Evolutionary conservation across 352 stramenopile genomes (phyloP).

Genomic region (Phytophthora brassicae): DNA sequence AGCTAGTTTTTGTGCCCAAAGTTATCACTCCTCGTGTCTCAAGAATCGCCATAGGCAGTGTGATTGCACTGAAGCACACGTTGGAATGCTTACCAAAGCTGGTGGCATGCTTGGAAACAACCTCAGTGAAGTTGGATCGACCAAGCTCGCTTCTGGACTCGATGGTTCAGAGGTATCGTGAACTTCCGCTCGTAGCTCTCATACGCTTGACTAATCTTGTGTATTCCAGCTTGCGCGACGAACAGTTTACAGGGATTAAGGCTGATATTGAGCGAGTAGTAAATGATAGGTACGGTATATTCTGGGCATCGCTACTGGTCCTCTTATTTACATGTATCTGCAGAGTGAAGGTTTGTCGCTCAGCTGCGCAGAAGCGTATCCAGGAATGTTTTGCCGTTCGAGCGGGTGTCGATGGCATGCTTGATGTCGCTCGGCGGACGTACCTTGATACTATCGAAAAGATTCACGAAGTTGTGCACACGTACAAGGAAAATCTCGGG

Average conservation of each 20-base stretch:
- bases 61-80: conserved; percentile 86
- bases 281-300: conserved; percentile 61
- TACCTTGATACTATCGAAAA: conserved; percentile 86
- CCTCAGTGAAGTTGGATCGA: conserved; percentile 29
- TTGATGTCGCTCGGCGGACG: conserved; percentile 77
- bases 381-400: conserved; percentile 84
- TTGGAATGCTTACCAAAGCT: conserved; percentile 68
- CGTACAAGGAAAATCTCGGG: conserved; percentile 70
- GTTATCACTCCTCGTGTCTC: conserved; percentile 70
- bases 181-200: background rate
- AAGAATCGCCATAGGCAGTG: conserved; percentile 69
- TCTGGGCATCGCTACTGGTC: background rate
- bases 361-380: conserved; percentile 78
- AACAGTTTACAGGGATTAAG: conserved; percentile 55
- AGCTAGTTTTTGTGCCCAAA: conserved; percentile 82
- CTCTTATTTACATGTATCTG: background rate
- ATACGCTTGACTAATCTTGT: conserved; percentile 8
- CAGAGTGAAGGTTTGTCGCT: conserved; percentile 68
- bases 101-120: conserved; percentile 46
- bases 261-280: conserved; percentile 73
- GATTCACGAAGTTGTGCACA: conserved; percentile 74
- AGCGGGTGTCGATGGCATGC: conserved; percentile 83
- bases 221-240: conserved; percentile 44
- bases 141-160: conserved; percentile 58
- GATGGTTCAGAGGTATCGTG: conserved; percentile 57